These are phyloP conservation scores for Neofusicoccum sp. DNA, from an alignment of 2,329 filamentous ascomycete species.

Conservation along the genomic window DNA sequence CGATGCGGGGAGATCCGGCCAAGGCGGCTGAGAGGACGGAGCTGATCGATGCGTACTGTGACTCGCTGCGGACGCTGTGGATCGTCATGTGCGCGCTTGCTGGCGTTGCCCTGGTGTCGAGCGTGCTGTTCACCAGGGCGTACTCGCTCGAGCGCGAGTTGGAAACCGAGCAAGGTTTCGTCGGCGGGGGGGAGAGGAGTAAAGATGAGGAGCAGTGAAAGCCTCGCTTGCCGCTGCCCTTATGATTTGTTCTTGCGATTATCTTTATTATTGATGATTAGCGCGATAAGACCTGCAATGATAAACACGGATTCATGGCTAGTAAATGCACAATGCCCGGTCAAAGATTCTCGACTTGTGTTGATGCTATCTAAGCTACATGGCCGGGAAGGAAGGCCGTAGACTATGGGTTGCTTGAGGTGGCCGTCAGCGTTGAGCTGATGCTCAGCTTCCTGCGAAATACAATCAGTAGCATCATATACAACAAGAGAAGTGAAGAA, in stretches of 20 bases:
- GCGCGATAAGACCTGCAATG: too few species aligned
- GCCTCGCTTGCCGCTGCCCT: too few species aligned
- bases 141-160: constrained; percentile 12
- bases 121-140: constrained; percentile 17
- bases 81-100: constrained; percentile 30
- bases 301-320: too few species aligned
- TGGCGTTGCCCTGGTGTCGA: constrained; percentile 25
- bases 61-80: constrained; percentile 30
- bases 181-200: background rate
- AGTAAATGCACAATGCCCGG: too few species aligned
- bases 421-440: background rate
- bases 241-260: too few species aligned
- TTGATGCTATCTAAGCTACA: too few species aligned
- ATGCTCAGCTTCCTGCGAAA: background rate
- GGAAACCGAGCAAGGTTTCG: constrained; percentile 18
- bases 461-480: background rate
- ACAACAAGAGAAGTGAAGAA: background rate
- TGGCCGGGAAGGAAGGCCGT: background rate
- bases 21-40: constrained; percentile 22
- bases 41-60: constrained; percentile 27
- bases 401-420: background rate
- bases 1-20: constrained; percentile 21
- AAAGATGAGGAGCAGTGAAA: too few species aligned
- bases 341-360: too few species aligned
- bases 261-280: too few species aligned